Evolutionary conservation across 768 basidiomycete genomes (phyloP), one percentile per base, ranked within the genome.

Genomic region (Collybia sp.): DNA sequence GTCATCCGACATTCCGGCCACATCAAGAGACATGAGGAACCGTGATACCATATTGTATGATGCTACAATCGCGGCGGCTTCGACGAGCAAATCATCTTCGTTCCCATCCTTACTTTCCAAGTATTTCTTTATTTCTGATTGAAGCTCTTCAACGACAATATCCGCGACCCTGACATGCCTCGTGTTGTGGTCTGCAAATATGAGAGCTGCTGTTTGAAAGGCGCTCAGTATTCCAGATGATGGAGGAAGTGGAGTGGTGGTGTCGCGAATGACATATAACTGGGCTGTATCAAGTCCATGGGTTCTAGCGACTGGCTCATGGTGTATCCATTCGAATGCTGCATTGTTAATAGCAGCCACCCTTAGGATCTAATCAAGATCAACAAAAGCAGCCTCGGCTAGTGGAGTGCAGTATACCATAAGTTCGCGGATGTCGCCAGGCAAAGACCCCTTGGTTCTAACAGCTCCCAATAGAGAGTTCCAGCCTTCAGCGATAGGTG

Each of bases 21-120:
- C 77, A 51, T 85, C 82, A 11, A 79, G 68, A 0, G 80, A 71
- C 11, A 82, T 64, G 25, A 85, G 65, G 52, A 84, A 76, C n/a
- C 83, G 70, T 15, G 81, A 83, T 6, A 85, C 82, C 77, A 84
- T 79, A 63, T 84, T 84, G 61, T 85, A 85, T 0, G 69, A 63
- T 4, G 76, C 76, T 0, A 75, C 73, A 1, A 76, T 66, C 43
- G 76, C 69, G 0, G 72, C 68, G 15, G 73, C 76, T 55, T 85
- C 83, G 32, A 79, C 75, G 33, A 82, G 67, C 6, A 78, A 51
- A 56, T 73, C 73, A 38, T 77, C 67, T 0, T 62, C 58, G 36
- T 66, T 53, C 11, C 62, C 42, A 1, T 61, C 59, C 11, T 60
- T 57, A 5, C 52, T 40, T 15, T 52, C 48, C 18, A 52, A 51